Conservation (phyloP, 371 early-diverging fungal species). For the Syncephalastrum contaminatum region DNA sequence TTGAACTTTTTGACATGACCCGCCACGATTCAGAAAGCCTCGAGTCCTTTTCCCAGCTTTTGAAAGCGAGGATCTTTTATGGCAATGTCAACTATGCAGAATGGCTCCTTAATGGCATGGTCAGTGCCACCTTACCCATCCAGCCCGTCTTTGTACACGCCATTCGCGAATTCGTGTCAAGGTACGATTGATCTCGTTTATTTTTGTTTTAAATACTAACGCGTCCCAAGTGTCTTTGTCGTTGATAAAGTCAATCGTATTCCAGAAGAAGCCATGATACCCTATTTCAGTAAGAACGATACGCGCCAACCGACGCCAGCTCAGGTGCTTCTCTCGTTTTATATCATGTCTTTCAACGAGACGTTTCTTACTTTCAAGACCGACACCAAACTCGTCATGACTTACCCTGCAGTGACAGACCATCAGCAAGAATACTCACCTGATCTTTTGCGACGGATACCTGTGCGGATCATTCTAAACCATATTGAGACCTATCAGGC, state of each 20-base stretch:
- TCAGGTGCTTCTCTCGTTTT: conserved; percentile 40
- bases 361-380: conserved; percentile 34
- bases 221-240: conserved; percentile 20
- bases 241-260: conserved; percentile 28
- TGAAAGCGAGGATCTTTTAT: conserved; percentile 30
- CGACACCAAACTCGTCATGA: conserved; percentile 26
- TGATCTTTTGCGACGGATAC: conserved; percentile 30
- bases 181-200: conserved; percentile 15
- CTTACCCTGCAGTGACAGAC: conserved; percentile 6
- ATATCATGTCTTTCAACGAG: conserved; percentile 42
- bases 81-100: conserved; percentile 29
- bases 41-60: conserved; percentile 39
- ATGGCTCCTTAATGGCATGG: conserved; percentile 38
- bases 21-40: conserved; percentile 13
- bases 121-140: conserved; percentile 35
- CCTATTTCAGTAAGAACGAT: conserved; percentile 21
- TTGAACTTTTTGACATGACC: too few relatives aligned
- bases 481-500: conserved; percentile 32
- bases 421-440: conserved; percentile 31
- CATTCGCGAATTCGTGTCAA: conserved; percentile 39
- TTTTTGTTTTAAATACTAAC: background rate
- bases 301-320: conserved; percentile 25
- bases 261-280: conserved; percentile 25
- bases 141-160: conserved; percentile 30
- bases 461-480: conserved; percentile 41